A percentile compares a stretch with the other conserved stretches of the same genome.
Evolutionary conservation across 2,329 filamentous ascomycete species (phyloP).

Genomic region (Zymoseptoria ardabiliae): DNA sequence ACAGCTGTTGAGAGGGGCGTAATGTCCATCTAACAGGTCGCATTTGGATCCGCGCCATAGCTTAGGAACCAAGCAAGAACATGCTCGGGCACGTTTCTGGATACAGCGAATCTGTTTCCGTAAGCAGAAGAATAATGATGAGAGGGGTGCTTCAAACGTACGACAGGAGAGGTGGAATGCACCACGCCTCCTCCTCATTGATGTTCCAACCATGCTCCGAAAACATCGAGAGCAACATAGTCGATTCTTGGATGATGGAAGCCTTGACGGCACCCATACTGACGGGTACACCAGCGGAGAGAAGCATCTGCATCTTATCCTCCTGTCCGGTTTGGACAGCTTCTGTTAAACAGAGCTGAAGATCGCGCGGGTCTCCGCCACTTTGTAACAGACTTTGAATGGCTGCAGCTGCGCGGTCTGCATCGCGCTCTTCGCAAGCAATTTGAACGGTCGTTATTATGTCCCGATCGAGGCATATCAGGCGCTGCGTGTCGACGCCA

Average conservation of each 20-base stretch:
- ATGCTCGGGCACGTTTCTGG: background rate
- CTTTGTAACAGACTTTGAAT: background rate
- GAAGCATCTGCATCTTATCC: slow-evolving; percentile 2
- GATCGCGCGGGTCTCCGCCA: background rate
- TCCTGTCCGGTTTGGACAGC: slow-evolving; percentile 1
- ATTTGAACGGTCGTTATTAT: background rate
- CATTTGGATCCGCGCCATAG: slow-evolving; percentile 12
- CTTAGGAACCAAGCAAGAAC: slow-evolving; percentile 5
- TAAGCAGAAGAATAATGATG: background rate
- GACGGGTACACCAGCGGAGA: slow-evolving; percentile 1
- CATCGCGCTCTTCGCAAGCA: background rate
- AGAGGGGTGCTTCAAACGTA: background rate
- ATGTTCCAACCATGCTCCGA: slow-evolving; percentile 4
- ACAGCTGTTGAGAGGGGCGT: slow-evolving; percentile 11
- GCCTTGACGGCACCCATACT: background rate
- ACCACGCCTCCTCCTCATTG: slow-evolving; percentile 6
- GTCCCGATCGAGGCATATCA: background rate
- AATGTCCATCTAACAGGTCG: slow-evolving; percentile 9
- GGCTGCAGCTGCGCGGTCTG: background rate
- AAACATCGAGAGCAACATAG: slow-evolving; percentile 2
- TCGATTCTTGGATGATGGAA: slow-evolving; percentile 2
- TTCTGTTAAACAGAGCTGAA: slow-evolving; percentile 3
- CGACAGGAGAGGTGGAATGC: slow-evolving; percentile 4
- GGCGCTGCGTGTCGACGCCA: background rate
- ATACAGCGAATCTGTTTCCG: slow-evolving; percentile 2